Evolutionary conservation across 176 grass and related monocot species (phyloP).

Genomic region (Carex kokanica): DNA sequence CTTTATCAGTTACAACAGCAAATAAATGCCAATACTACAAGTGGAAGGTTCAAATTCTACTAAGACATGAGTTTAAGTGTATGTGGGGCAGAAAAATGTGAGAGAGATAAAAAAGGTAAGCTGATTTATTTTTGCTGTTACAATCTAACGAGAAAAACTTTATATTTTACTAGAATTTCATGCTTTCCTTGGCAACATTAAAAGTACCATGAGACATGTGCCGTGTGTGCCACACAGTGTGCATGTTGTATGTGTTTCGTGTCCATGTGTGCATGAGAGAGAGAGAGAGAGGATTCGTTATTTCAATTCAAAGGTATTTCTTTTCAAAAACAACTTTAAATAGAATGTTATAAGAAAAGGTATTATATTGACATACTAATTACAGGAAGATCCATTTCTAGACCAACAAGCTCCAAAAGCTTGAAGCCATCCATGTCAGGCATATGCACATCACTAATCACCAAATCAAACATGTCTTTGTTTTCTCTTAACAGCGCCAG

Average conservation of each 20-base stretch:
- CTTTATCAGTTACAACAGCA: not conserved
- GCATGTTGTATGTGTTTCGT: not conserved
- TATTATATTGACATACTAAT: slow-evolving; percentile 58
- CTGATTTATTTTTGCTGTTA: not conserved
- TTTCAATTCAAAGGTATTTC: not conserved
- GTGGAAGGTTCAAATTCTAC: not conserved
- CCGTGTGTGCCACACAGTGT: not conserved
- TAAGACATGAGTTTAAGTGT: not conserved
- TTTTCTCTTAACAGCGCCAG: slow-evolving; percentile 80
- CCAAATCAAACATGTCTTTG: slow-evolving; percentile 86
- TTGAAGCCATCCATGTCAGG: slow-evolving; percentile 98
- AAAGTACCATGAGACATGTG: not conserved
- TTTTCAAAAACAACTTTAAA: slow-evolving; percentile 1
- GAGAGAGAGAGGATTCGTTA: not conserved
- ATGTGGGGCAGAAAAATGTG: not conserved
- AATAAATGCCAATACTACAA: not conserved
- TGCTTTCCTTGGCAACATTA: not conserved
- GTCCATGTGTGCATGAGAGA: not conserved
- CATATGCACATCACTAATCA: slow-evolving; percentile 97
- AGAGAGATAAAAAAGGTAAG: not conserved
- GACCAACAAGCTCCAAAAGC: slow-evolving; percentile 87
- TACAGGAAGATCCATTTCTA: slow-evolving; percentile 96
- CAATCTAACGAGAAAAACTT: not conserved
- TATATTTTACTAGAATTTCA: not conserved
- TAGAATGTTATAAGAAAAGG: slow-evolving; percentile 17